Conservation (phyloP, 768 basidiomycete genomes). For the Pleurotus giganteus region DNA sequence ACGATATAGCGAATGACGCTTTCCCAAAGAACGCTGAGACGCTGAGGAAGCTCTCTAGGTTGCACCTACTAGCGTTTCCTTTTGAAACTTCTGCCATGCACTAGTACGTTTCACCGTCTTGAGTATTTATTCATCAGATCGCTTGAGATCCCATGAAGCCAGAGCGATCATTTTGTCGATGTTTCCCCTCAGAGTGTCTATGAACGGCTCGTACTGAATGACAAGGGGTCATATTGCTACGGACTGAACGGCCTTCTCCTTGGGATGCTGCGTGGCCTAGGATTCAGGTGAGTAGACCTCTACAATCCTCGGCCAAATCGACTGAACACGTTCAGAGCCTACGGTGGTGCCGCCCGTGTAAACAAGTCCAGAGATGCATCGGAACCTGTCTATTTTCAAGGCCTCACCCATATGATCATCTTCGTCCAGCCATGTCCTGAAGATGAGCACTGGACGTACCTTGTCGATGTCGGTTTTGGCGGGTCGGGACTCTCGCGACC, state of each 20-base stretch:
- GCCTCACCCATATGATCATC: slow-evolving; percentile 24
- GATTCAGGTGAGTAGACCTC: slow-evolving; percentile 20
- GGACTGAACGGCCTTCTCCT: slow-evolving; percentile 25
- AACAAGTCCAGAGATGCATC: slow-evolving; percentile 17
- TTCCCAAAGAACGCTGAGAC: slow-evolving; percentile 26
- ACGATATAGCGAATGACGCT: slow-evolving; percentile 15
- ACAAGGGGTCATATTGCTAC: slow-evolving; percentile 28
- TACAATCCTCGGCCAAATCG: background rate
- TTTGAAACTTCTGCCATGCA: slow-evolving; percentile 39
- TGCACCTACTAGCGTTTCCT: slow-evolving; percentile 30
- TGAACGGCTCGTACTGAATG: slow-evolving; percentile 19
- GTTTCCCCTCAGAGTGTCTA: slow-evolving; percentile 22
- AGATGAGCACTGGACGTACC: slow-evolving; percentile 24
- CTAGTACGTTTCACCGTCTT: slow-evolving; percentile 26
- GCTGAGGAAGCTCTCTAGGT: slow-evolving; percentile 22
- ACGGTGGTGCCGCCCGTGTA: slow-evolving; percentile 24
- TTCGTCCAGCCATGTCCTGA: slow-evolving; percentile 28
- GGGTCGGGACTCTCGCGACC: slow-evolving; percentile 22
- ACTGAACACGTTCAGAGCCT: slow-evolving; percentile 19
- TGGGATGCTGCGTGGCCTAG: slow-evolving; percentile 26
- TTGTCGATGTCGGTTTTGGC: slow-evolving; percentile 32
- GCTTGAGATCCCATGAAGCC: slow-evolving; percentile 11
- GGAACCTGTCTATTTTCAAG: slow-evolving; percentile 10
- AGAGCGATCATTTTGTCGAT: slow-evolving; percentile 24
- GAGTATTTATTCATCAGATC: background rate